These are phyloP conservation scores for Penicillium sp. DNA, from an alignment of 2,329 filamentous ascomycete genomes.

Conservation along the genomic window DNA sequence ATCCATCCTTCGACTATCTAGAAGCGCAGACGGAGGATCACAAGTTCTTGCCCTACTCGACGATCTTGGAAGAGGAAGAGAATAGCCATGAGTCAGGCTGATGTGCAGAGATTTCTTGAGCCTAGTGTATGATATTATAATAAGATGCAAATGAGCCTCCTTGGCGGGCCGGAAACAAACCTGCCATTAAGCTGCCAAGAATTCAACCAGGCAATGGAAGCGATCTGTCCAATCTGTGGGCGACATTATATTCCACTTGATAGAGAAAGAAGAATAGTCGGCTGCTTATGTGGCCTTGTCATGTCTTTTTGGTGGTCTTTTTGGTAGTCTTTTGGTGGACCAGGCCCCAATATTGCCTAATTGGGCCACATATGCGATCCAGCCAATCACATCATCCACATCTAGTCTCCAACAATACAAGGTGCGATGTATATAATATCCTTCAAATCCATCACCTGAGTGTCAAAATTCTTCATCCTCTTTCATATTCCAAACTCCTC, in stretches of 20 bases:
- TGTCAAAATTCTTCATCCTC: not conserved
- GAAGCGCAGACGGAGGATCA: constrained; percentile 13
- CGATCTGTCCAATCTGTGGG: not conserved
- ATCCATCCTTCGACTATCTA: constrained; percentile 17
- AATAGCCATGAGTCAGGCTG: constrained; percentile 21
- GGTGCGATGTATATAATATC: constrained; percentile 2
- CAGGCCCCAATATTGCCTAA: constrained; percentile 6
- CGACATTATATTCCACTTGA: not conserved
- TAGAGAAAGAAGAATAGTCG: too few relatives aligned
- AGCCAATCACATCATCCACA: constrained; percentile 13
- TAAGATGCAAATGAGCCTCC: not conserved
- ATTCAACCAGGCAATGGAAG: not conserved
- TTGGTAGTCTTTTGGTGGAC: not conserved
- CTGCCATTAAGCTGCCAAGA: not conserved
- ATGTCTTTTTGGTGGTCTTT: too few relatives aligned
- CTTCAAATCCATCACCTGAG: not conserved
- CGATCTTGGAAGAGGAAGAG: constrained; percentile 38
- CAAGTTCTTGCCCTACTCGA: constrained; percentile 23
- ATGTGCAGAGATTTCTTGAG: not conserved
- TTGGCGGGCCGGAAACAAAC: not conserved
- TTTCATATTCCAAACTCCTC: not conserved
- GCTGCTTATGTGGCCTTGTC: too few relatives aligned
- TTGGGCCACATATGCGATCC: constrained; percentile 18
- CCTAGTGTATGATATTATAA: not conserved
- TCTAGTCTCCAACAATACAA: not conserved